Conservation (phyloP, 2,329 filamentous ascomycete genomes). For the Colletotrichum sp. region DNA sequence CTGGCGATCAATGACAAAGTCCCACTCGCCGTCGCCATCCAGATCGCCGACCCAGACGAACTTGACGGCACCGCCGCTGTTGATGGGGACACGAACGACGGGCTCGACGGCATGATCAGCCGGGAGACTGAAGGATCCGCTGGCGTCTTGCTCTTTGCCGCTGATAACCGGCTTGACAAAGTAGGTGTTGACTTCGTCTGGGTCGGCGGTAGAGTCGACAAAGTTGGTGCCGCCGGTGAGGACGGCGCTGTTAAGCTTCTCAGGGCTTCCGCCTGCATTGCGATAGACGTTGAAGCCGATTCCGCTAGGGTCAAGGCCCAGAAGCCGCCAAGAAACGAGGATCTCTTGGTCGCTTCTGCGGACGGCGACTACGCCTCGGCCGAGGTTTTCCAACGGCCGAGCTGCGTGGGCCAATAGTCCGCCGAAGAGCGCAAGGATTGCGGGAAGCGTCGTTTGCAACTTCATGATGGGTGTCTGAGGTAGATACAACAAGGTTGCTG, state of each 20-base stretch:
- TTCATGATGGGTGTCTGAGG: background rate
- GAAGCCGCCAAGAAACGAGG: slow-evolving; percentile 23
- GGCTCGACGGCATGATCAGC: slow-evolving; percentile 12
- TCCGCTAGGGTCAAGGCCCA: slow-evolving; percentile 24
- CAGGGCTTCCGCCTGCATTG: background rate
- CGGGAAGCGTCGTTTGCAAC: fast-evolving
- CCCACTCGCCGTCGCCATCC: slow-evolving; percentile 26
- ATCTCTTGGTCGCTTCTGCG: slow-evolving; percentile 20
- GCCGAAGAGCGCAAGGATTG: background rate
- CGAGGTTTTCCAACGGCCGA: slow-evolving; percentile 23
- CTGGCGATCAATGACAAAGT: slow-evolving; percentile 25
- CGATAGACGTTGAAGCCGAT: slow-evolving; percentile 28
- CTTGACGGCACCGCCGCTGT: slow-evolving; percentile 21
- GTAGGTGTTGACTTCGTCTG: slow-evolving; percentile 22
- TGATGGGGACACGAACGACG: slow-evolving; percentile 24
- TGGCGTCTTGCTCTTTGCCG: slow-evolving; percentile 17
- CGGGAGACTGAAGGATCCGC: slow-evolving; percentile 17
- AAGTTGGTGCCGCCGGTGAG: slow-evolving; percentile 25
- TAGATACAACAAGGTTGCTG: background rate
- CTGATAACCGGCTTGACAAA: slow-evolving; percentile 20
- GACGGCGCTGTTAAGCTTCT: slow-evolving; percentile 17
- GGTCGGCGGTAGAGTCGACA: slow-evolving; percentile 17
- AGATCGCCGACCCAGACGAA: slow-evolving; percentile 29
- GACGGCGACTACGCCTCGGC: slow-evolving; percentile 25
- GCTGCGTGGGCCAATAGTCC: background rate